Evolutionary conservation across 805 yeast species (phyloP), one percentile per base, ranked within the genome.

Genomic region (Yamadazyma sp.): DNA sequence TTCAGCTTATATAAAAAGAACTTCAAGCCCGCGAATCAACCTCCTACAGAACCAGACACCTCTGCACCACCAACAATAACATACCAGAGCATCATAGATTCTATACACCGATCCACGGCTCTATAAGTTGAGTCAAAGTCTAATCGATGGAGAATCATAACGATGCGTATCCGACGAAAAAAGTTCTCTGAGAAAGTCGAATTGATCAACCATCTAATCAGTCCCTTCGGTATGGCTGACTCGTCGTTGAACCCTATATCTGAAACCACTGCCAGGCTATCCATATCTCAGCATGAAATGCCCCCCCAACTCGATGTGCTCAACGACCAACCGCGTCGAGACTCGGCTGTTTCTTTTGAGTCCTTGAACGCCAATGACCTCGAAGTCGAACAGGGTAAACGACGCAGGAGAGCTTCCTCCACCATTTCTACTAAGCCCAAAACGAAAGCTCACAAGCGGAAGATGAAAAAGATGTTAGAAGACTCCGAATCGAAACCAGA

Each of bases 361-460:
- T 20, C 32, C 13, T 4, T 26, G 4, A 27, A 8, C 15, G 32
- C 26, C 17, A 12, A 22, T 18, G 25, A 25, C 15, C 14, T 13
- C 12, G n/a, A 12, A 17, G 13, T 23, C 22, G 11, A 28, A 8
- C 16, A 24, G 5, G 29, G 14, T 12, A 27, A 22, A 12, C 31
- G 28, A 28, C 28, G 16, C n/a, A 29, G 38, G 20, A 33, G 38
- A 29, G 25, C 18, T 15, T 20, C 32, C 6, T 39, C 42, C 2
- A 9, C 21, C 5, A n/a, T 21, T 13, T 23, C 35, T 16, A 23
- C 4, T 9, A 15, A 32, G 5, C 16, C 38, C 3, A 32, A 28
- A 15, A 14, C 28, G 6, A 41, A 37, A 23, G 7, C 23, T n/a
- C 45, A 41, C 21, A 41, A 41, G 30, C 36, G 45, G 9, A 41